These are phyloP conservation scores for Arthrobotrys conoides DNA, from an alignment of 2,329 filamentous ascomycete species.

Conservation along the genomic window DNA sequence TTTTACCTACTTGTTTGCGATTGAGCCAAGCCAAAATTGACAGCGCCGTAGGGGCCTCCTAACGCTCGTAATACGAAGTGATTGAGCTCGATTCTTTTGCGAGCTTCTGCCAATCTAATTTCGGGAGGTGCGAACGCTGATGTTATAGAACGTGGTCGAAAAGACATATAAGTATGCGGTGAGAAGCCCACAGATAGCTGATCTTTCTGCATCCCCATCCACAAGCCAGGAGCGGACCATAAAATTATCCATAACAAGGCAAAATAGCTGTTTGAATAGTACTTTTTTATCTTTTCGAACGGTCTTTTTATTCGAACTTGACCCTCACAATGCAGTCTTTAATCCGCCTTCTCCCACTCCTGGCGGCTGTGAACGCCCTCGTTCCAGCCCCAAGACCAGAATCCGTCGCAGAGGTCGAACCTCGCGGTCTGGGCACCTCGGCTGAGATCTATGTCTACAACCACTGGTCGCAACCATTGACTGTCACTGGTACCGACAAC, in stretches of 20 bases:
- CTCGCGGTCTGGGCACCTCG: constrained; percentile 48
- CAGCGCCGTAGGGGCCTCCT: constrained; percentile 7
- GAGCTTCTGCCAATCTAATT: constrained; percentile 29
- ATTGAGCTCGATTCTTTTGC: constrained; percentile 6
- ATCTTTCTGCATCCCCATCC: constrained; percentile 2
- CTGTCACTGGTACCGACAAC: constrained; percentile 28
- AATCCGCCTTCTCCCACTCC: constrained; percentile 45
- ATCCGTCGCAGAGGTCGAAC: constrained; percentile 5
- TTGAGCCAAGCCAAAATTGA: constrained; percentile 36
- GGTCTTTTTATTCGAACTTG: not conserved
- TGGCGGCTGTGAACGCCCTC: constrained; percentile 48
- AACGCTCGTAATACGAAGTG: constrained; percentile 27
- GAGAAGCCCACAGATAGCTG: not conserved
- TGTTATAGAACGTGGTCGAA: not conserved
- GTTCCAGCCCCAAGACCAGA: constrained; percentile 49
- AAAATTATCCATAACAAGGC: constrained; percentile 10
- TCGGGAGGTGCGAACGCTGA: constrained; percentile 18
- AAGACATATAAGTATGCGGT: constrained; percentile 40
- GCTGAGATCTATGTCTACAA: constrained; percentile 50
- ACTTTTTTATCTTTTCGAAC: constrained; percentile 7
- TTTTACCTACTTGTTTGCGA: constrained; percentile 45
- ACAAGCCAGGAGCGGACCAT: constrained; percentile 29
- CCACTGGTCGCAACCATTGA: constrained; percentile 31
- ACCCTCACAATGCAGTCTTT: constrained; percentile 44
- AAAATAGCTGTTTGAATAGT: constrained; percentile 11